Base-by-base conservation (phyloP, 2,329 filamentous ascomycete species). In the Paecilomyces fulvus region DNA sequence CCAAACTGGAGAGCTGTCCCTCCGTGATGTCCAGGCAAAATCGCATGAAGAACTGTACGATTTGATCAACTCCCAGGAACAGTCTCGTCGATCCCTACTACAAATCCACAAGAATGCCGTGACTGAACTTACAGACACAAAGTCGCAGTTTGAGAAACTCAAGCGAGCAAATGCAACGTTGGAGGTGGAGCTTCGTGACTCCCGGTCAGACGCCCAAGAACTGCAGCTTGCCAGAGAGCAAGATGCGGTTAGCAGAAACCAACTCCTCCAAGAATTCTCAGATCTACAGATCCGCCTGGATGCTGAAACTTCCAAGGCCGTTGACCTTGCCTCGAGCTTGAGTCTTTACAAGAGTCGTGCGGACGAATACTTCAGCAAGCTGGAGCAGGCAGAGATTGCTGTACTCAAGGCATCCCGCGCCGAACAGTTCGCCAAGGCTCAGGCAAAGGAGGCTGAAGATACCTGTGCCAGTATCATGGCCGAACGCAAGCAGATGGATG, bases 351-450 rank as follows among this genome's bases (percentile, higher is more conserved):
- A 95, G 80, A 85, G 84, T 60, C 86, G 92, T 49, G 89, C 92
- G 3, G 91, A 97, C 67, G 92, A 97, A 70, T 97, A 99, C 73
- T 99, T 96, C 75, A 89, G 85, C 77, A 96, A 96, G 74, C 83
- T 99, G 20, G 92, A 99, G 72, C 92, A 97, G 69, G 94, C 94
- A 14, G 92, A 99, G 72, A 95, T 97, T 62, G 86, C 92, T 0
- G 92, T 97, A 17, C 82, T 99, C 61, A 96, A 96, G 72, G 92
- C 92, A 14, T 87, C 83, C 58, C 84, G 92, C 23, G 92, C 94
- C 0, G 92, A 97, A 73, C 90, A 96, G 65, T 96, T 97, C 70
- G 92, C 92, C 56, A 95, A 90, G 73, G 81, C 88, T 0, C 92
- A 96, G 69, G 89, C 90, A 9, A 87, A 85, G 66, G 92, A 99